Evolutionary conservation across 805 yeast species (phyloP), one percentile per base, ranked within the genome.

Genomic region (Candida nanaspora): DNA sequence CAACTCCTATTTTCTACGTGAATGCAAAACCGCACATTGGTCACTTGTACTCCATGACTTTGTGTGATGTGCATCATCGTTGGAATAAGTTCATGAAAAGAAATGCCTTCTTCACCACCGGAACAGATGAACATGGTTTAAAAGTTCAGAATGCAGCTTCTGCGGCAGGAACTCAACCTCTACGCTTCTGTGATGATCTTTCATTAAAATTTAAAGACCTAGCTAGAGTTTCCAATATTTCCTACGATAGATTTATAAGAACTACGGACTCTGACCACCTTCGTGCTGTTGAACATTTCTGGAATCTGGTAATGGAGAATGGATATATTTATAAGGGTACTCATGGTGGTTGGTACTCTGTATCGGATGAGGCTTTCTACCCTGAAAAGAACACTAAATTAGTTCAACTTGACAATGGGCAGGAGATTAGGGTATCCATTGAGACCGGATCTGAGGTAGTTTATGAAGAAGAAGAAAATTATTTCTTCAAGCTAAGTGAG

Each of bases 11-110:
- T 21, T 93, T 89, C 61, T 93, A 93, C 61, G 97, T 94, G 42
- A 93, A 93, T 67, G 98, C 98, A 9, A 73, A 74, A 38, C 98
- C 98, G 2, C 98, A 93, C 62, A 59, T 93, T 41, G 98, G 98
- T 3, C 98, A 93, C 59, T 67, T 87, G 32, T 88, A 93, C 58
- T 78, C 96, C 4, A 84, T 88, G 85, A 68, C 87, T 1, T 61
- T 93, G 35, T 80, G 89, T 38, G 98, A 93, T 61, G 81, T 81
- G 1, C 68, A 81, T 38, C 74, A 71, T 45, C 68, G 96, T 47
- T 91, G 95, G 95, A 74, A 74, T 29, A 51, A 52, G 15, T 61
- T 82, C 27, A 57, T 61, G 9, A 62, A 61, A 0, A 62, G 72
- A 2, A 55, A 63, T 4, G 61, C 75, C 0, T 73, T 65, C 44